Evolutionary conservation across 306 rosid genomes (phyloP).

Genomic region (Sphenostylis stenocarpa): DNA sequence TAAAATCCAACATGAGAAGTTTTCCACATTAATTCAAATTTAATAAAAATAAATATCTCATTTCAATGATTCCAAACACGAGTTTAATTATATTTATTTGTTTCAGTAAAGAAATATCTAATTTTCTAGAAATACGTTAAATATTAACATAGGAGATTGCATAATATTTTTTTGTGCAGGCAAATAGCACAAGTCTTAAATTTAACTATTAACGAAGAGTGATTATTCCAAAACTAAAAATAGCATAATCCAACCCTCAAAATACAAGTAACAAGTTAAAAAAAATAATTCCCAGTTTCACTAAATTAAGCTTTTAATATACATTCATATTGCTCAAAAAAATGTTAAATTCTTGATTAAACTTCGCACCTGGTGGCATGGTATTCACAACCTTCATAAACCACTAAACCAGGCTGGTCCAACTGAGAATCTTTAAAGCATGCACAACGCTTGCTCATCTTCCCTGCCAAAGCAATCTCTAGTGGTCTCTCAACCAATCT

Average conservation of each 20-base stretch:
- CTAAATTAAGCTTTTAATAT: slow-evolving; percentile 20
- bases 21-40: too few relatives aligned
- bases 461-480: slow-evolving; percentile 90
- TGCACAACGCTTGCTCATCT: slow-evolving; percentile 90
- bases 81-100: too few relatives aligned
- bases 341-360: slow-evolving; percentile 6
- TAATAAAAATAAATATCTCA: too few relatives aligned
- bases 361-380: slow-evolving; percentile 67
- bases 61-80: too few relatives aligned
- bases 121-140: too few relatives aligned
- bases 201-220: neutral
- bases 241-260: neutral
- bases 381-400: slow-evolving; percentile 78
- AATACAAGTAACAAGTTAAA: neutral
- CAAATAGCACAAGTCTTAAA: neutral
- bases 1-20: too few relatives aligned
- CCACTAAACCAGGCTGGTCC: slow-evolving; percentile 66
- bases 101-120: too few relatives aligned
- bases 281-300: neutral
- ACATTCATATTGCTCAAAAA: neutral
- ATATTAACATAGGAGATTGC: too few relatives aligned
- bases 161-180: neutral
- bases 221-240: neutral
- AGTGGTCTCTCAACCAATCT: slow-evolving; percentile 81
- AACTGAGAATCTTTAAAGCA: slow-evolving; percentile 80